Conservation (phyloP, 768 basidiomycete genomes). For the Crucibulum laeve region DNA sequence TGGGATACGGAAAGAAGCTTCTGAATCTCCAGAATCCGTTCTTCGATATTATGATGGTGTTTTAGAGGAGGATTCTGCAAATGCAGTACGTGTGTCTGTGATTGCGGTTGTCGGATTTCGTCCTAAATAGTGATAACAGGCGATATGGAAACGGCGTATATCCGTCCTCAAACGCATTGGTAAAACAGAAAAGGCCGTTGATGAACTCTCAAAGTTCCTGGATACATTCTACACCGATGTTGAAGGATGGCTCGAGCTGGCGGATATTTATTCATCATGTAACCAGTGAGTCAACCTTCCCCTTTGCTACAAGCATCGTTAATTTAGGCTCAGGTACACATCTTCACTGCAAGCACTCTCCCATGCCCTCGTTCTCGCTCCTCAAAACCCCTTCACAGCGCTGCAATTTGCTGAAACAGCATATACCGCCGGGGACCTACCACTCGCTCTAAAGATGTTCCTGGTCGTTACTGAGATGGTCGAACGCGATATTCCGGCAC, state of each 20-base stretch:
- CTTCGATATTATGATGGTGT: constrained; percentile 64
- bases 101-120: not conserved
- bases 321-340: constrained; percentile 49
- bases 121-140: constrained; percentile 28
- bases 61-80: constrained; percentile 61
- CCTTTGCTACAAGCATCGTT: not conserved
- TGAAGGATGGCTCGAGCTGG: constrained; percentile 86
- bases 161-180: constrained; percentile 64
- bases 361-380: constrained; percentile 77
- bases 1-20: constrained; percentile 76
- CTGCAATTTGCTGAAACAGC: constrained; percentile 88
- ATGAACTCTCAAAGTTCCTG: constrained; percentile 67
- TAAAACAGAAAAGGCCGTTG: constrained; percentile 60
- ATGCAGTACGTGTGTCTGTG: constrained; percentile 48
- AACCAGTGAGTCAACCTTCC: constrained; percentile 52
- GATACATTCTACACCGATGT: constrained; percentile 88
- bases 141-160: constrained; percentile 78
- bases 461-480: constrained; percentile 78
- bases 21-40: constrained; percentile 50
- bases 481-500: constrained; percentile 45
- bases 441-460: constrained; percentile 76
- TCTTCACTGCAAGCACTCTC: constrained; percentile 71
- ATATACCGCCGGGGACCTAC: constrained; percentile 71
- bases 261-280: constrained; percentile 71
- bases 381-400: constrained; percentile 82